phyloP scores from a whole-genome alignment of 805 yeast species.

The Peterozyma xylosa region DNA sequence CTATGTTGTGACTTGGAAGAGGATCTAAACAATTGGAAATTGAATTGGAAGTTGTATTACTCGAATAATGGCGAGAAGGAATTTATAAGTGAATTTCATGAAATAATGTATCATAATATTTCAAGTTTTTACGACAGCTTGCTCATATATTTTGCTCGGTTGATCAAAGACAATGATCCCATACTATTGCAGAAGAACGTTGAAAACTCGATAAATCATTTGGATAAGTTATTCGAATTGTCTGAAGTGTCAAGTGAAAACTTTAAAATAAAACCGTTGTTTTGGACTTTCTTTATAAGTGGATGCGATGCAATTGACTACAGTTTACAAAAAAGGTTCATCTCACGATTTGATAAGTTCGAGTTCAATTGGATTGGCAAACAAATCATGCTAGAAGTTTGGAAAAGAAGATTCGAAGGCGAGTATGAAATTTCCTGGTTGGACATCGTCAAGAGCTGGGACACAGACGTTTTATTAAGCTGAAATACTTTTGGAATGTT shows the following conservation, averaged over 20 bases:
- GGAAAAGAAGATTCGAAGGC: conserved; percentile 33
- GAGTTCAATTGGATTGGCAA: conserved; percentile 47
- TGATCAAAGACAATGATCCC: conserved; percentile 35
- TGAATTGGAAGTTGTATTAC: conserved; percentile 31
- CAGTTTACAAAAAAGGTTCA: conserved; percentile 23
- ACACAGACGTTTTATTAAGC: conserved; percentile 29
- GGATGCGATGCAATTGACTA: conserved; percentile 30
- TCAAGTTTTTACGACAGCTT: conserved; percentile 34
- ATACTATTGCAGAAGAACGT: conserved; percentile 27
- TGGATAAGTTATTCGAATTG: conserved; percentile 18
- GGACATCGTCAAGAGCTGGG: conserved; percentile 51
- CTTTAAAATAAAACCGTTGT: conserved; percentile 28
- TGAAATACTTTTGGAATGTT: conserved; percentile 8
- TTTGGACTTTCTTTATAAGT: conserved; percentile 41
- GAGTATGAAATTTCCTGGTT: conserved; percentile 36
- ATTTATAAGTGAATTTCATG: conserved; percentile 31
- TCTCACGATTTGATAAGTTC: conserved; percentile 25
- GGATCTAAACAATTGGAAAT: conserved; percentile 36
- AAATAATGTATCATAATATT: conserved; percentile 29
- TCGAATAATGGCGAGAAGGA: conserved; percentile 16
- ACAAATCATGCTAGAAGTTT: conserved; percentile 44
- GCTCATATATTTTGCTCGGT: conserved; percentile 34
- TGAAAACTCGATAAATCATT: conserved; percentile 23
- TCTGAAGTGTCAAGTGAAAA: conserved; percentile 9
- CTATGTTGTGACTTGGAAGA: conserved; percentile 50